Evolutionary conservation across 352 stramenopile species (phyloP), one percentile per base, ranked within the genome.

Genomic region (Globisporangium mamillatum): DNA sequence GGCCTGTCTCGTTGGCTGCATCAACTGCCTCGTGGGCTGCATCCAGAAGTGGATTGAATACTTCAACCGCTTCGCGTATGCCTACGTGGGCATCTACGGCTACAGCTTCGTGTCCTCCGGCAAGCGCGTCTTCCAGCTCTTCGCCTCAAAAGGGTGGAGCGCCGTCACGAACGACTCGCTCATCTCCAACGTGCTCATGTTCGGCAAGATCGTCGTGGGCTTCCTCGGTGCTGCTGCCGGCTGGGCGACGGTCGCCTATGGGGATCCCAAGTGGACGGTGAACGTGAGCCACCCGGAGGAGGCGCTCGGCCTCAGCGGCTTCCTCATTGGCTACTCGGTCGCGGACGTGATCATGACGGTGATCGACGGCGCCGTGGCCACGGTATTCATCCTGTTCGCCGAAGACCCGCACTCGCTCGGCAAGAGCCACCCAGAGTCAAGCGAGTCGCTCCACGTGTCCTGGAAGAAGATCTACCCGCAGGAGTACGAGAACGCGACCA

Each of bases 31-130:
- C 27, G 66, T 93, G 4, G 68, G 57, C n/a, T 91, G 78, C 53
- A 79, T 91, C 58, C 72, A 90, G 69, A 72, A 60, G 36, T 79
- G 83, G 58, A 72, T 92, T 38, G 79, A 93, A 74, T 91, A 90
- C 68, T 92, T 92, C 65, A 94, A 91, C 74, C 73, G 79, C 63
- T 91, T 81, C 57, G 92, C 84, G 6, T 92, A 88, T 71, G 75
- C 84, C 5, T 92, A 90, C 69, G 82, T 92, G 4, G 84, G 78
- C 16, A 80, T 91, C 62, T 92, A 92, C 62, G 84, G 84, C 53
- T 89, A 86, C 70, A 73, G 75, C 66, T 92, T 91, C 60, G 67
- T 74, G 2, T 59, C 64, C 0, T 80, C 79, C 0, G 82, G 84
- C 60, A 86, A 80, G 71, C 69, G 72, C 25, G 78, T 81, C 22